These are phyloP conservation scores for Closterium sp. DNA, from an alignment of 139 green algal species.

Conservation along the genomic window DNA sequence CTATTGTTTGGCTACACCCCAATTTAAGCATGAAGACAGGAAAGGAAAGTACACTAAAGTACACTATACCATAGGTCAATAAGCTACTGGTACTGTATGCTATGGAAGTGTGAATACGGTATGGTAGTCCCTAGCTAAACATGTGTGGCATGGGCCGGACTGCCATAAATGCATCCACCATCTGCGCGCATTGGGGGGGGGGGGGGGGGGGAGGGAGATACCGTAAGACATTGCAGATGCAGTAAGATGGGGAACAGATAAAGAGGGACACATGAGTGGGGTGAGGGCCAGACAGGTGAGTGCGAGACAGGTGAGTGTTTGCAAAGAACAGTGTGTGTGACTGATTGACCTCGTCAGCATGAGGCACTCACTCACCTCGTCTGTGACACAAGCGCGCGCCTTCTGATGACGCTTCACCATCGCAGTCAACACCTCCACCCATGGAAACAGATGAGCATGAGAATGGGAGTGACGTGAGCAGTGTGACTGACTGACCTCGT, in stretches of 20 bases:
- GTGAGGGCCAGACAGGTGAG: too few relatives aligned
- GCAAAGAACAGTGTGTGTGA: too few relatives aligned
- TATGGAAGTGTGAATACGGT: too few relatives aligned
- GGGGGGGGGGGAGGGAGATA: too few relatives aligned
- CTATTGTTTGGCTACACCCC: too few relatives aligned
- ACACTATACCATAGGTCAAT: too few relatives aligned
- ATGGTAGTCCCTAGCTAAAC: slow-evolving; percentile 4
- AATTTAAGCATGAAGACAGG: too few relatives aligned
- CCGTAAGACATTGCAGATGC: too few relatives aligned
- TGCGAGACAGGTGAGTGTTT: too few relatives aligned
- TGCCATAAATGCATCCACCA: slow-evolving; percentile 90
- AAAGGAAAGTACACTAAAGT: too few relatives aligned
- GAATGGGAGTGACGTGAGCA: background rate
- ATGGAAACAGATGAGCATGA: slow-evolving; percentile 11
- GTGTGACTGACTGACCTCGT: background rate
- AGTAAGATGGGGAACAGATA: background rate
- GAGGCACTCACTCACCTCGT: background rate
- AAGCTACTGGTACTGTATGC: too few relatives aligned
- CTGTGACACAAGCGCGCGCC: background rate
- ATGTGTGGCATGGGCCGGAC: slow-evolving; percentile 69
- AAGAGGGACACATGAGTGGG: background rate
- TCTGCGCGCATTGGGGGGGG: slow-evolving; percentile 7
- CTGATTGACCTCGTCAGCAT: too few relatives aligned
- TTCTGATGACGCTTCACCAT: background rate
- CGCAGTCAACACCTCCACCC: background rate